These are phyloP conservation scores for Lizonia empirigonia DNA, from an alignment of 2,329 filamentous ascomycete species.

Conservation along the genomic window DNA sequence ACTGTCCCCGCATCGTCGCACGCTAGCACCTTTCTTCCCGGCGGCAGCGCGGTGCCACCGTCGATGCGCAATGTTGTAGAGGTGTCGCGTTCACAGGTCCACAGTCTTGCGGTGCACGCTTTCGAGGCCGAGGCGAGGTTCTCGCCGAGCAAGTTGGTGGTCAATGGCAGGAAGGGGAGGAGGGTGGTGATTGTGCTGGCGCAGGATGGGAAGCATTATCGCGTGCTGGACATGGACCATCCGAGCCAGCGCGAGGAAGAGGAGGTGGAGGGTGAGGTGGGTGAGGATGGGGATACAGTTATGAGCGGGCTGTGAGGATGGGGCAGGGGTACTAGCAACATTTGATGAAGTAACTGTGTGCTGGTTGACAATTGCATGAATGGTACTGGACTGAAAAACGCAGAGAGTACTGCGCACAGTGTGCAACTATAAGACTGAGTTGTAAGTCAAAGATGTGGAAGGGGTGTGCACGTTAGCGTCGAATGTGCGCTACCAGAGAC, in stretches of 20 bases:
- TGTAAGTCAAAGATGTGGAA: too few species aligned
- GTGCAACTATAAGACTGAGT: too few species aligned
- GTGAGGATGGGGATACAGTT: constrained; percentile 17
- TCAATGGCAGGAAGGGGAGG: constrained; percentile 62
- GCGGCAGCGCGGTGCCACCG: constrained; percentile 1
- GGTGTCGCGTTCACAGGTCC: constrained; percentile 16
- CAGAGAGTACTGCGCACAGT: too few species aligned
- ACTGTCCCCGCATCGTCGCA: constrained; percentile 8
- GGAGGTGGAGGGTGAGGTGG: constrained; percentile 10
- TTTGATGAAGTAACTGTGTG: too few species aligned
- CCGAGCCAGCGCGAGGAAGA: constrained; percentile 35
- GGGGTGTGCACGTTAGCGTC: too few species aligned
- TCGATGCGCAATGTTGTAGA: constrained; percentile 1
- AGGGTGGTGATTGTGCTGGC: constrained; percentile 62
- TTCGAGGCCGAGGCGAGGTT: constrained; percentile 54
- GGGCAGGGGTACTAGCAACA: too few species aligned
- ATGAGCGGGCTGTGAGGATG: constrained; percentile 28
- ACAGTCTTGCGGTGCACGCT: constrained; percentile 50
- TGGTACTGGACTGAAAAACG: too few species aligned
- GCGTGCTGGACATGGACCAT: constrained; percentile 61
- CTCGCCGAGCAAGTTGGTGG: constrained; percentile 56
- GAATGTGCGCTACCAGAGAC: too few species aligned
- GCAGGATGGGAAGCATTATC: constrained; percentile 59
- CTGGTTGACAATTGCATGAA: too few species aligned
- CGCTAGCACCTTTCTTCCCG: constrained; percentile 8